phyloP scores from a whole-genome alignment of 2,329 filamentous ascomycete genomes.

The Colletotrichum costaricense region DNA sequence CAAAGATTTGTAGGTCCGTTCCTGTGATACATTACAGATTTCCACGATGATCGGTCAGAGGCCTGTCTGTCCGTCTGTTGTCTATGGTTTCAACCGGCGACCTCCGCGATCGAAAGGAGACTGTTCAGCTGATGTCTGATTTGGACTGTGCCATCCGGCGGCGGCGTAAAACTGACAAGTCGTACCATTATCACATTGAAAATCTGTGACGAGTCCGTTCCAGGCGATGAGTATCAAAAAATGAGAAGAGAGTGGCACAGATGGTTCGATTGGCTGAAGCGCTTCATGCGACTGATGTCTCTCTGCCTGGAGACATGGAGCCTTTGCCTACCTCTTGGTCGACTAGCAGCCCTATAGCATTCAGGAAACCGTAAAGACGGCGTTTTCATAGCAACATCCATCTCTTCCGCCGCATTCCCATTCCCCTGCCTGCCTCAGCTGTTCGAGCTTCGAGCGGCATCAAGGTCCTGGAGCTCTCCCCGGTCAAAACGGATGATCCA shows the following conservation, averaged over 20 bases:
- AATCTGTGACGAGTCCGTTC: conserved; percentile 10
- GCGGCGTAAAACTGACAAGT: neutral
- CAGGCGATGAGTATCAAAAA: conserved; percentile 16
- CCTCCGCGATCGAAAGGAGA: neutral
- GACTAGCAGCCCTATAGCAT: conserved; percentile 16
- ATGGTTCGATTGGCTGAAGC: conserved; percentile 25
- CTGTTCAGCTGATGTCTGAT: neutral
- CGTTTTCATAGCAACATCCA: neutral
- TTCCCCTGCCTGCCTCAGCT: neutral
- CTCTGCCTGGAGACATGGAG: neutral
- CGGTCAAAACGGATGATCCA: neutral
- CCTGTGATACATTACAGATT: neutral
- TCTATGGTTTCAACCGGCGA: neutral
- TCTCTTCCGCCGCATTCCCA: neutral
- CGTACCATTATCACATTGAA: conserved; percentile 3
- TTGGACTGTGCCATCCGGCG: neutral
- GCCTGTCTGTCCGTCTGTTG: neutral
- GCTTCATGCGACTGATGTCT: conserved; percentile 16
- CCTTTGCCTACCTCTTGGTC: neutral
- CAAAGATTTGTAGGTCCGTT: conserved; percentile 6
- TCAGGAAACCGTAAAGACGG: neutral
- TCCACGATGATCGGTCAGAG: neutral
- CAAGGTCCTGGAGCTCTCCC: neutral
- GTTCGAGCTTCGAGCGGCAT: neutral
- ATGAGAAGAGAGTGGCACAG: neutral